These are phyloP conservation scores for Verbena officinalis DNA, from an alignment of 257 asterid genomes.

Conservation along the genomic window DNA sequence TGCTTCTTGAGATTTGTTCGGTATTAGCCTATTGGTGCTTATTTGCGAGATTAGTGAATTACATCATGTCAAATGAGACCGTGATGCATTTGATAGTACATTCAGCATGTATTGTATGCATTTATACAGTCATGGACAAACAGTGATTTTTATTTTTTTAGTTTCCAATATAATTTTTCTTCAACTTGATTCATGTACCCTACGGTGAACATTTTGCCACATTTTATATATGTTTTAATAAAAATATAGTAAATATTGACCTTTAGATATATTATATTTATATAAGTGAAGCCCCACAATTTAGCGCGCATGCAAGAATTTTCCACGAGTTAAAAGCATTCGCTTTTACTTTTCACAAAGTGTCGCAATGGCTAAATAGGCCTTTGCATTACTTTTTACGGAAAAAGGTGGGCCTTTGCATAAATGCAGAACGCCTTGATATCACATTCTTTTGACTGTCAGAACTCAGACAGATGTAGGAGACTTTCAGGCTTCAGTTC, in stretches of 20 bases:
- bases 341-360: not conserved
- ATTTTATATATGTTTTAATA: too few species aligned
- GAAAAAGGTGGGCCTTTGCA: constrained; percentile 1
- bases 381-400: not conserved
- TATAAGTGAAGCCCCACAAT: too few species aligned
- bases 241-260: too few species aligned
- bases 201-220: too few species aligned
- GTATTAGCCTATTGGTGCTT: too few species aligned
- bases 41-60: too few species aligned
- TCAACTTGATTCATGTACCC: too few species aligned
- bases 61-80: constrained; percentile 2
- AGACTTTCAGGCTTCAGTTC: not conserved
- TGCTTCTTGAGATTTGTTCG: too few species aligned
- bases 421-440: not conserved
- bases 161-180: too few species aligned
- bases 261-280: too few species aligned
- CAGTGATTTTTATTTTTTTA: not conserved
- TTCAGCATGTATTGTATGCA: constrained; percentile 16
- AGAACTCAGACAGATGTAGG: not conserved
- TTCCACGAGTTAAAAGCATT: not conserved
- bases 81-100: constrained; percentile 22
- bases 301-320: too few species aligned
- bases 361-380: not conserved
- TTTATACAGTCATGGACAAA: constrained; percentile 7
- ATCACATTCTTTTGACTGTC: not conserved